Evolutionary conservation across 768 basidiomycete species (phyloP).

Genomic region (Agaricus bisporus): DNA sequence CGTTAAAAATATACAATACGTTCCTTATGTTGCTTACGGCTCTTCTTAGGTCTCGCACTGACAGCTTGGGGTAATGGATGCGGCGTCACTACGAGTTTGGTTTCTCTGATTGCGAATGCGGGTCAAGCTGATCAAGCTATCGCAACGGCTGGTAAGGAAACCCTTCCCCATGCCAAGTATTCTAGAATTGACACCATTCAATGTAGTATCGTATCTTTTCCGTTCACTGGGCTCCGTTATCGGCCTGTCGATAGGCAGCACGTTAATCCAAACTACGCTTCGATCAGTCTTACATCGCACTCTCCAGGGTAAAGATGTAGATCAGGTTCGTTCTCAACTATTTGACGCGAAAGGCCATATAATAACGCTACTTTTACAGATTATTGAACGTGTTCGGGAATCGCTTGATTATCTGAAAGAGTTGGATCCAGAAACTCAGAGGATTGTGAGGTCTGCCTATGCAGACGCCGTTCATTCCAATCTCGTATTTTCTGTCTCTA

Average conservation of each 20-base stretch:
- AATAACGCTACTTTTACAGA: slow-evolving; percentile 22
- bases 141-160: slow-evolving; percentile 48
- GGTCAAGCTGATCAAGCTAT: slow-evolving; percentile 57
- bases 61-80: slow-evolving; percentile 23
- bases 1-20: slow-evolving; percentile 8
- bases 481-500: slow-evolving; percentile 38
- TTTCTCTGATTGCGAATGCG: slow-evolving; percentile 59
- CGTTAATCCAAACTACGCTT: slow-evolving; percentile 47
- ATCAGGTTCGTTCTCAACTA: slow-evolving; percentile 37
- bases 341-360: not conserved
- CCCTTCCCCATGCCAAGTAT: not conserved
- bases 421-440: slow-evolving; percentile 30
- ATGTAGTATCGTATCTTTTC: slow-evolving; percentile 57
- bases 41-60: not conserved
- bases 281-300: slow-evolving; percentile 34
- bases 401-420: slow-evolving; percentile 41
- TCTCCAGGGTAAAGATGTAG: slow-evolving; percentile 38
- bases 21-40: not conserved
- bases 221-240: slow-evolving; percentile 56
- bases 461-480: slow-evolving; percentile 40
- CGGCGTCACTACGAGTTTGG: slow-evolving; percentile 49
- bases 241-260: slow-evolving; percentile 50
- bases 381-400: slow-evolving; percentile 42
- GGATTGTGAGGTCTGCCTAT: slow-evolving; percentile 35
- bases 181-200: not conserved